phyloP scores from a whole-genome alignment of 768 basidiomycete genomes.

The Tylopilus sp. region DNA sequence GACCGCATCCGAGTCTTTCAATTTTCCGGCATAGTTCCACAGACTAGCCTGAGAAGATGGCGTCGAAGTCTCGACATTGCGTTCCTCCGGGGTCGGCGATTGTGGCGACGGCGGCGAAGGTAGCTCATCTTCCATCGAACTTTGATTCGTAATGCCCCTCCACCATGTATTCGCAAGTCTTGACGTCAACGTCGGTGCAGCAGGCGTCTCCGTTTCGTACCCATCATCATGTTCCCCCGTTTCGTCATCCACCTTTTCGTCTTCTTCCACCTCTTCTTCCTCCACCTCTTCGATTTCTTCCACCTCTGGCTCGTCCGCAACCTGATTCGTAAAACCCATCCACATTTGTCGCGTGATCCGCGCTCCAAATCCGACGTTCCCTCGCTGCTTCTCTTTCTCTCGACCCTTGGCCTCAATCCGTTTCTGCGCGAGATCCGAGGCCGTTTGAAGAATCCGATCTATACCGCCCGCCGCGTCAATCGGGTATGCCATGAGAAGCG shows the following conservation, averaged over 20 bases:
- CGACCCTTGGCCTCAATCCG: slow-evolving; percentile 39
- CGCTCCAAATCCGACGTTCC: slow-evolving; percentile 46
- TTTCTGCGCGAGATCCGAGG: slow-evolving; percentile 54
- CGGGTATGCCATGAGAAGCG: slow-evolving; percentile 64
- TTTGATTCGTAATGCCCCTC: slow-evolving; percentile 74
- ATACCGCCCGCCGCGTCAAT: slow-evolving; percentile 64
- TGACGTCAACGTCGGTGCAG: slow-evolving; percentile 41
- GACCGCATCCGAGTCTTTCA: slow-evolving; percentile 69
- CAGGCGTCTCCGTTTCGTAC: slow-evolving; percentile 43
- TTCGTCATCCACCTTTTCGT: slow-evolving; percentile 11
- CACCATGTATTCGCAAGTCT: slow-evolving; percentile 64
- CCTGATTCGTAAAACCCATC: slow-evolving; percentile 62
- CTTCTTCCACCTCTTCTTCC: slow-evolving; percentile 28
- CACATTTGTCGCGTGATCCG: slow-evolving; percentile 60
- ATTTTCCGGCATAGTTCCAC: slow-evolving; percentile 71
- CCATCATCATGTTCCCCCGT: slow-evolving; percentile 36
- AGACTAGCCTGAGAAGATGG: slow-evolving; percentile 38
- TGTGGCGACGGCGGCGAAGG: slow-evolving; percentile 40
- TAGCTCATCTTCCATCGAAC: slow-evolving; percentile 62
- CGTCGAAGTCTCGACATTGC: slow-evolving; percentile 11
- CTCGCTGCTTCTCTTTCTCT: slow-evolving; percentile 28
- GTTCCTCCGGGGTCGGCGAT: slow-evolving; percentile 25
- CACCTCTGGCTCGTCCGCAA: slow-evolving; percentile 33
- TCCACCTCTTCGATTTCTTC: slow-evolving; percentile 37
- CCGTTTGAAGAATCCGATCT: slow-evolving; percentile 65